Evolutionary conservation across 2,329 filamentous ascomycete species (phyloP).

Genomic region (Didymella glomerata): DNA sequence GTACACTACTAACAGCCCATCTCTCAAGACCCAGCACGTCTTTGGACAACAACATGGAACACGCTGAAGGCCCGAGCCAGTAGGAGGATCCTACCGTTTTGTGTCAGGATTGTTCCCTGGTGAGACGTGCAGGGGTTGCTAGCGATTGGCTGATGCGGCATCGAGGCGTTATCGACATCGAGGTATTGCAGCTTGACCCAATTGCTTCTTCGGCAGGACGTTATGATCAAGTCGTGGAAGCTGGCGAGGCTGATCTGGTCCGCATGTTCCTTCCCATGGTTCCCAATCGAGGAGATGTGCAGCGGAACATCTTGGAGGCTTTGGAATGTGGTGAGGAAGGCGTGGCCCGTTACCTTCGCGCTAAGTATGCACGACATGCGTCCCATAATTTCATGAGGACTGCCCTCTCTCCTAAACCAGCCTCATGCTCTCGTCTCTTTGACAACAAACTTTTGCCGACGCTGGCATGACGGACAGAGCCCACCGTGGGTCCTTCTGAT

Average conservation of each 20-base stretch:
- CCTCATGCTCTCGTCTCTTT: slow-evolving; percentile 34
- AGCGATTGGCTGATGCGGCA: slow-evolving; percentile 23
- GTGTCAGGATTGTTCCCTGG: slow-evolving; percentile 26
- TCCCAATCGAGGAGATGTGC: slow-evolving; percentile 16
- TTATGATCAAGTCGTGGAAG: neutral
- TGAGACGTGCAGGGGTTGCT: slow-evolving; percentile 23
- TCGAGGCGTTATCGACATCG: slow-evolving; percentile 22
- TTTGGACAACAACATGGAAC: slow-evolving; percentile 9
- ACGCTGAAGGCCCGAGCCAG: slow-evolving; percentile 21
- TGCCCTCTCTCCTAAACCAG: slow-evolving; percentile 33
- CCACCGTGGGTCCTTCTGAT: slow-evolving; percentile 40
- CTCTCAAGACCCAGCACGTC: slow-evolving; percentile 3
- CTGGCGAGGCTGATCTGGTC: neutral
- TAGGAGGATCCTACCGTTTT: slow-evolving; percentile 21
- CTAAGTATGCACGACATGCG: slow-evolving; percentile 24
- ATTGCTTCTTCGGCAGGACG: neutral
- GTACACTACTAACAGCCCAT: slow-evolving; percentile 10
- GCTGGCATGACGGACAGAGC: slow-evolving; percentile 44
- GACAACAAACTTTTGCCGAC: slow-evolving; percentile 32
- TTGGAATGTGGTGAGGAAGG: slow-evolving; percentile 18
- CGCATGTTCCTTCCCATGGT: neutral
- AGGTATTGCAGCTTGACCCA: slow-evolving; percentile 3
- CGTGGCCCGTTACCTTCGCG: slow-evolving; percentile 20
- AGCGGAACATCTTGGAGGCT: slow-evolving; percentile 15
- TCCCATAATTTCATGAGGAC: slow-evolving; percentile 27